Percentiles rank a stretch among this genome's conserved stretches.
Conservation (phyloP, 179 eudicot species). For the Gypsophila paniculata region DNA sequence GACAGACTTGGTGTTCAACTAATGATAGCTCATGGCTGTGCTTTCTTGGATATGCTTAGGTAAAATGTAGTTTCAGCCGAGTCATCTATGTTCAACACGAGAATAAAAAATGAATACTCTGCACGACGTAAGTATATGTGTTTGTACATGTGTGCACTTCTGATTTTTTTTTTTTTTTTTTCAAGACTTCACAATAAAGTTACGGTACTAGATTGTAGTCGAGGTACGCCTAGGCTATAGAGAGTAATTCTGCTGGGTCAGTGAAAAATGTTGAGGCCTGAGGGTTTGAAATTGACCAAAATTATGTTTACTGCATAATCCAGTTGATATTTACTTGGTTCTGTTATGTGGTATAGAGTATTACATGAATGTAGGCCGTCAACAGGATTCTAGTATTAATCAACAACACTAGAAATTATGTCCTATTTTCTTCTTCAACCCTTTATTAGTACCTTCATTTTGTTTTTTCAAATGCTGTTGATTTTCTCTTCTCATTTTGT, state of each 20-base stretch:
- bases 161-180: neutral
- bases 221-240: too few species aligned
- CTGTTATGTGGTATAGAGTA: neutral
- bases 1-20: too few species aligned
- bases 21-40: neutral
- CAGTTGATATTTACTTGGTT: neutral
- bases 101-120: too few species aligned
- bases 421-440: neutral
- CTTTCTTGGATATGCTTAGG: neutral
- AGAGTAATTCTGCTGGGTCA: too few species aligned
- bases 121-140: neutral
- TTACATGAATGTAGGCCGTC: neutral
- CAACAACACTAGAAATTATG: neutral
- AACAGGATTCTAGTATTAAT: neutral
- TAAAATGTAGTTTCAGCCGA: neutral
- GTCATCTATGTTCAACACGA: neutral
- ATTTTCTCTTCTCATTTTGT: neutral
- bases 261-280: too few species aligned
- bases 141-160: neutral
- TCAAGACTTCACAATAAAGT: neutral
- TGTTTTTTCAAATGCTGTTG: neutral
- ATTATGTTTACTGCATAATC: neutral
- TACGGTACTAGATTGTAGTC: neutral
- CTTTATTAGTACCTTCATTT: neutral
- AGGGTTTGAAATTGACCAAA: too few species aligned